These are phyloP conservation scores for Coleophoma crateriformis DNA, from an alignment of 2,329 filamentous ascomycete genomes.

Conservation along the genomic window DNA sequence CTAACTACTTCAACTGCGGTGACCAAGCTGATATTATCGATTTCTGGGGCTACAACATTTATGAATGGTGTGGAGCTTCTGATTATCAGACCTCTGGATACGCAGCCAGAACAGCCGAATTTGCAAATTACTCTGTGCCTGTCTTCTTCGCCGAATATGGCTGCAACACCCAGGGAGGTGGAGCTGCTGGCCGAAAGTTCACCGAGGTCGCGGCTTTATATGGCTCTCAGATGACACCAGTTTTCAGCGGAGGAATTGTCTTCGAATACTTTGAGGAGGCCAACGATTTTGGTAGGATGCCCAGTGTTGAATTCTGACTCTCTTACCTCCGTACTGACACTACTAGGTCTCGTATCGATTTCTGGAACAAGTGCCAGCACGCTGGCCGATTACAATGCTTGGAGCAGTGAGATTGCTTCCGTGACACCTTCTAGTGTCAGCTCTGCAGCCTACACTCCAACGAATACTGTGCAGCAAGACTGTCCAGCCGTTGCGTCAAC, in stretches of 20 bases:
- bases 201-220: constrained; percentile 80
- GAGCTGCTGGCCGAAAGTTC: constrained; percentile 58
- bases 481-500: constrained; percentile 18
- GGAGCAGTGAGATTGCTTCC: constrained; percentile 37
- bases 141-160: constrained; percentile 99
- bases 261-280: constrained; percentile 95
- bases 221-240: constrained; percentile 69
- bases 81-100: constrained; percentile 73
- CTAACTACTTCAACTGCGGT: constrained; percentile 92
- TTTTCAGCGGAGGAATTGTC: constrained; percentile 93
- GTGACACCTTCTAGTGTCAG: constrained; percentile 50
- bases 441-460: constrained; percentile 62
- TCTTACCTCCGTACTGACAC: background rate
- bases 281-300: constrained; percentile 79
- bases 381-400: constrained; percentile 59
- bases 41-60: constrained; percentile 99
- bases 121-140: constrained; percentile 80
- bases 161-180: constrained; percentile 63
- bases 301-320: background rate
- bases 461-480: constrained; percentile 16
- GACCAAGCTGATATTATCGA: constrained; percentile 64
- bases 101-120: constrained; percentile 75
- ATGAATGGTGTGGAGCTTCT: constrained; percentile 93
- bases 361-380: constrained; percentile 55
- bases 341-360: constrained; percentile 19